Evolutionary conservation across 495 filamentous ascomycete genomes (phyloP), one percentile per base, ranked within the genome.

Genomic region (Podospora pseudopauciseta): DNA sequence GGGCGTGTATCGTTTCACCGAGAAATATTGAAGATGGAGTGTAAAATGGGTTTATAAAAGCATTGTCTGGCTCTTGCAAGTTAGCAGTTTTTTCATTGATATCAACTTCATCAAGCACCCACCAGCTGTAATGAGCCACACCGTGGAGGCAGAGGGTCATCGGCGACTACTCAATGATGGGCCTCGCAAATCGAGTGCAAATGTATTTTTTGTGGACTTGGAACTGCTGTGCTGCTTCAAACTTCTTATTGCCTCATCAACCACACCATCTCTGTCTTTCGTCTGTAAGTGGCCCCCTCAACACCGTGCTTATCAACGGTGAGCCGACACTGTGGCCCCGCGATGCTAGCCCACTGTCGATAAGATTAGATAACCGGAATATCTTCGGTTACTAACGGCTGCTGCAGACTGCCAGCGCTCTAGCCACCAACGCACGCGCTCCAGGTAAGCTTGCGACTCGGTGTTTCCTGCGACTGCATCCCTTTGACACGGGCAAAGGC

Each of bases 371-470:
- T 18, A n/a, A 54, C 7, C 64, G 61, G 60, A 23, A 67, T 16
- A 60, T 57, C 68, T 30, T 65, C 65, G 65, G 64, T 26, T 60
- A 65, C 54, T 53, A 5, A 65, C 63, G n/a, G 6, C 3, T 67
- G 39, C 39, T 49, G 34, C 34, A 39, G 34, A 39, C 34, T 13
- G 9, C 39, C 18, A 13, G 39, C 39, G 39, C 39, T 49, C 39
- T 49, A 6, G 13, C 13, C 39, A 49, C 39, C 39, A 61, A 6
- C 9, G 39, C 39, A 49, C 39, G 39, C 6, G 39, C 39, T 11
- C 39, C 39, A 49, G 39, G 39, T 49, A 49, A 49, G 39, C 39
- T 49, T 49, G 39, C 39, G 39, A 49, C 39, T 49, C 39, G 39
- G 39, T 49, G 13, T 49, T 49, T 49, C 39, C 13, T 49, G 39